phyloP scores from a whole-genome alignment of 2,329 filamentous ascomycete genomes.

The Trichoderma citrinoviride region DNA sequence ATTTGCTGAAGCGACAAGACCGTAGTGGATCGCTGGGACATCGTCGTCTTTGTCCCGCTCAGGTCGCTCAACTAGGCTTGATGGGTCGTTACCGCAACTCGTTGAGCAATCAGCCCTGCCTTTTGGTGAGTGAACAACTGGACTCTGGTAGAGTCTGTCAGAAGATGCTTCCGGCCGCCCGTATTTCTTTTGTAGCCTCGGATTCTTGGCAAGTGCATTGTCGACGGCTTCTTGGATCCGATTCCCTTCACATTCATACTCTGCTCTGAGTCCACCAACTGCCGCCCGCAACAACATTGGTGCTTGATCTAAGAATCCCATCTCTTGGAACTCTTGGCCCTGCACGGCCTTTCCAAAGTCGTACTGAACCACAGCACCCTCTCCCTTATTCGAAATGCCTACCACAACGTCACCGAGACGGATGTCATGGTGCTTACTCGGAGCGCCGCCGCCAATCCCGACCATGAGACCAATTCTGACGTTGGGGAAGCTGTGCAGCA shows the following conservation, averaged over 20 bases:
- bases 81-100: neutral
- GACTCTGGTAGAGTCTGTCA: constrained; percentile 18
- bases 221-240: constrained; percentile 16
- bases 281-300: constrained; percentile 21
- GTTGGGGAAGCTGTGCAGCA: constrained; percentile 19
- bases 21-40: constrained; percentile 26
- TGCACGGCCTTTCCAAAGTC: constrained; percentile 29
- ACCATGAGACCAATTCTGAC: constrained; percentile 28
- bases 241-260: constrained; percentile 21
- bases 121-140: constrained; percentile 11
- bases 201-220: neutral
- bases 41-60: constrained; percentile 7
- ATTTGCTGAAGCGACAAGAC: constrained; percentile 22
- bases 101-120: constrained; percentile 16
- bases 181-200: constrained; percentile 21
- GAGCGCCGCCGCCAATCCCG: constrained; percentile 32
- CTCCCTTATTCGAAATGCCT: neutral
- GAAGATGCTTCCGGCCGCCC: constrained; percentile 1
- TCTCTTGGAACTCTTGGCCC: constrained; percentile 20
- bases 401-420: constrained; percentile 31
- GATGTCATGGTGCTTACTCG: constrained; percentile 35
- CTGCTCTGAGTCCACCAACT: constrained; percentile 6
- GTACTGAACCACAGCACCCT: constrained; percentile 28
- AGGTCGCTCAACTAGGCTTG: neutral
- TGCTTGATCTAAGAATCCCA: constrained; percentile 24